Base-by-base conservation (phyloP, 2,329 filamentous ascomycete genomes). In the Ceratocystiopsis brevicomis region DNA sequence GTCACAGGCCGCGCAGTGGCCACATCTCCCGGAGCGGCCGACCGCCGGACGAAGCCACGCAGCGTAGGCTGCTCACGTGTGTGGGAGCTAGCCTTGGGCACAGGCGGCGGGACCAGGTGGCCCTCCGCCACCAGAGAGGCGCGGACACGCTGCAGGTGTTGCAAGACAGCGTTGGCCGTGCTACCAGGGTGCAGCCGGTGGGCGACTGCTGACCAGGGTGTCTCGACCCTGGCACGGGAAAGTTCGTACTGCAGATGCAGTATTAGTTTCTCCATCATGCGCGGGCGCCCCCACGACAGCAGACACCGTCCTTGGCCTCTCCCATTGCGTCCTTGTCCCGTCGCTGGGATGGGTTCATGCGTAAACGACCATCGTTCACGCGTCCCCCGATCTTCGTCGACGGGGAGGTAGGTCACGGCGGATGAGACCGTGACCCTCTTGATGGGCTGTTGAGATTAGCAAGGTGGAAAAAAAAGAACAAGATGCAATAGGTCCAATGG, bases 241-340 rank as follows among this genome's bases (percentile, higher is more conserved):
- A 54, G 58, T 48, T 67, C 65, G 33, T 63, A 67, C 12, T 60
- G 53, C 0, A 66, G 48, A 44, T 59, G 51, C 1, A 67, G 52
- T 0, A 67, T 45, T 0, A 66, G 48, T 50, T 67, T 68, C 35
- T 68, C 65, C 0, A 56, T 53, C 62, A 68, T 68, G 11, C 64
- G 59, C 11, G 62, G 59, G 1, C 14, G 34, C 14, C 34, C 14
- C 6, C 12, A 8, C 6, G 34, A 36, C 14, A 36, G 12, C n/a
- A 36, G 34, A 11, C 25, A 30, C 10, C 25, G 25, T 9, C 25
- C 14, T n/a, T 36, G 34, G 6, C 34, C n/a, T 36, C 34, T 6
- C 3, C 11, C 34, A 11, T 30, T 30, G 6, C 25, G 25, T 10
- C 25, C 25, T 10, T 30, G 25, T 9, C 25, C 25, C 6, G 25